Percentiles rank a stretch among this genome's conserved stretches.
phyloP scores from a whole-genome alignment of 805 yeast genomes.

The Clavispora vitiphila region DNA sequence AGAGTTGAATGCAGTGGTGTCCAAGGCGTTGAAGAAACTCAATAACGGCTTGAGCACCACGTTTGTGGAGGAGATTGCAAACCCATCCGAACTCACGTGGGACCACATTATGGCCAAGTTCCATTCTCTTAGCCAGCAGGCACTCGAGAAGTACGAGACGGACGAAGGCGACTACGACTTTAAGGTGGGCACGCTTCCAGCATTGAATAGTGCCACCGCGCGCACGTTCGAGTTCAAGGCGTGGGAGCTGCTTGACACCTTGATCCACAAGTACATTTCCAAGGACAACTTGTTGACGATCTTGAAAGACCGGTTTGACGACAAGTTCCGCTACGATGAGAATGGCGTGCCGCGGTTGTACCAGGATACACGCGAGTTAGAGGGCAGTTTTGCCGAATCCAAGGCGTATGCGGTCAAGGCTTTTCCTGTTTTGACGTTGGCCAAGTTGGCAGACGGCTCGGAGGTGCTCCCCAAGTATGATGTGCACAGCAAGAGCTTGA shows the following conservation, averaged over 20 bases:
- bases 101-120: slow-evolving; percentile 15
- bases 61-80: slow-evolving; percentile 42
- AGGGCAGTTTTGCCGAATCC: slow-evolving; percentile 56
- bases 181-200: slow-evolving; percentile 52
- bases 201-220: slow-evolving; percentile 37
- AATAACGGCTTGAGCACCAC: slow-evolving; percentile 44
- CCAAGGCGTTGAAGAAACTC: slow-evolving; percentile 44
- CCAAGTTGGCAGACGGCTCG: slow-evolving; percentile 46
- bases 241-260: slow-evolving; percentile 61
- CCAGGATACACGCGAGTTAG: slow-evolving; percentile 70
- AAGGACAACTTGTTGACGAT: slow-evolving; percentile 63
- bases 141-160: slow-evolving; percentile 6
- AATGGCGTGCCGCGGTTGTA: slow-evolving; percentile 80
- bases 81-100: slow-evolving; percentile 40
- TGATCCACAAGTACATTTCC: slow-evolving; percentile 56
- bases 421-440: slow-evolving; percentile 56
- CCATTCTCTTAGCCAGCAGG: slow-evolving; percentile 49
- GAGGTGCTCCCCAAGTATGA: slow-evolving; percentile 59
- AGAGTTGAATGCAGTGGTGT: slow-evolving; percentile 29
- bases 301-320: slow-evolving; percentile 78
- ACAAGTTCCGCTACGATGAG: slow-evolving; percentile 74
- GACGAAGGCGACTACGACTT: slow-evolving; percentile 47
- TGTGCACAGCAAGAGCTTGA: slow-evolving; percentile 26
- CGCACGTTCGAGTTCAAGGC: slow-evolving; percentile 46
- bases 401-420: slow-evolving; percentile 50